Evolutionary conservation across 257 asterid species (phyloP).

Genomic region (Phtheirospermum japonicum): DNA sequence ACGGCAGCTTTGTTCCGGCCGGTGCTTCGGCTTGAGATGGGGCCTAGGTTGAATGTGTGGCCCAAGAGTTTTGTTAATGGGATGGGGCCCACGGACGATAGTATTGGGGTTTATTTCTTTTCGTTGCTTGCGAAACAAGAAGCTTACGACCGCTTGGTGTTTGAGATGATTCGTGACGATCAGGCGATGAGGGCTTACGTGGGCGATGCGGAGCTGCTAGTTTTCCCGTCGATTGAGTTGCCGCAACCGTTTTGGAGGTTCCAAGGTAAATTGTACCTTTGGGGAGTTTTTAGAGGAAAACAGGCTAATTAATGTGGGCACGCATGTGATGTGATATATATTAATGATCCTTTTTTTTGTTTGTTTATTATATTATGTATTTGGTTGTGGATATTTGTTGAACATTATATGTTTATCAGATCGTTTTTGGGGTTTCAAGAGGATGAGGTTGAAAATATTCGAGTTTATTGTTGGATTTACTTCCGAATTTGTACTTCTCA

Average conservation of each 20-base stretch:
- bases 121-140: conserved; percentile 16
- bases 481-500: too few species aligned
- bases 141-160: conserved; percentile 27
- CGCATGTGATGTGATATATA: too few species aligned
- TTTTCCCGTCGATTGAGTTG: conserved; percentile 34
- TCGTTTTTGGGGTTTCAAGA: too few species aligned
- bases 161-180: conserved; percentile 30
- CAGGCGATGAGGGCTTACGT: conserved; percentile 28
- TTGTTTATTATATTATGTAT: too few species aligned
- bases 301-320: too few species aligned
- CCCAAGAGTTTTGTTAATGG: conserved; percentile 29
- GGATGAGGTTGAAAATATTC: too few species aligned
- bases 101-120: conserved; percentile 35
- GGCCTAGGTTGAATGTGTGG: conserved; percentile 26
- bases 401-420: too few species aligned
- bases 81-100: conserved; percentile 27
- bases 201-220: conserved; percentile 25
- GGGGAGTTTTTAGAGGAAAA: conserved; percentile 35
- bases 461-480: too few species aligned
- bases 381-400: too few species aligned
- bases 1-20: conserved; percentile 2
- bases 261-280: conserved; percentile 31
- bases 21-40: conserved; percentile 17
- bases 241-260: conserved; percentile 23
- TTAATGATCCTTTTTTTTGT: too few species aligned